phyloP scores from a whole-genome alignment of 2,329 filamentous ascomycete genomes.

The Colletotrichum gigasporum region DNA sequence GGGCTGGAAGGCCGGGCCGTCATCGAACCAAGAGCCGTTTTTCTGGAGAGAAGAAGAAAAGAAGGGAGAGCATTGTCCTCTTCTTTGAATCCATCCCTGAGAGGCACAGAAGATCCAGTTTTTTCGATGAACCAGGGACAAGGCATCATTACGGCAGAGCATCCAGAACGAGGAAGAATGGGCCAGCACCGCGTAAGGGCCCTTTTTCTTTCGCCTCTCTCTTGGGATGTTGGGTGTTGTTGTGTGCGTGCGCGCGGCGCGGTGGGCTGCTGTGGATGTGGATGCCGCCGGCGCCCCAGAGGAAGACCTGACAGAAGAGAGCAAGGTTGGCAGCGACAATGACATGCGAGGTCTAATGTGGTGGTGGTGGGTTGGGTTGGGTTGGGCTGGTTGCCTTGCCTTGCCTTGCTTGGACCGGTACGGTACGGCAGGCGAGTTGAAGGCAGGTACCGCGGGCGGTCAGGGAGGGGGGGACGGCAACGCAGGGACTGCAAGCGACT shows the following conservation, averaged over 20 bases:
- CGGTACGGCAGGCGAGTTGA: no score
- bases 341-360: neutral
- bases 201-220: neutral
- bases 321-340: constrained; percentile 10
- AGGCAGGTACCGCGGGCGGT: neutral
- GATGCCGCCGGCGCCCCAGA: neutral
- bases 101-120: neutral
- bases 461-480: neutral
- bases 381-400: neutral
- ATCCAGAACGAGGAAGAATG: neutral
- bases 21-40: neutral
- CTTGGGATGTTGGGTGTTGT: neutral
- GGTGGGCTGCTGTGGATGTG: neutral
- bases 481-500: constrained; percentile 18
- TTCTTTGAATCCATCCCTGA: neutral
- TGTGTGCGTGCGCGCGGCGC: neutral
- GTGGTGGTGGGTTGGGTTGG: neutral
- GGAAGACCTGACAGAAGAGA: constrained; percentile 14
- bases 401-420: neutral
- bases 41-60: neutral
- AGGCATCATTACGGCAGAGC: neutral
- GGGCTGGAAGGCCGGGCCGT: neutral
- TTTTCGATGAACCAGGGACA: neutral
- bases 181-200: neutral
- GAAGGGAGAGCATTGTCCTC: neutral